Conservation (phyloP, 176 grass and related monocot genomes). For the Cymbopogon citratus region DNA sequence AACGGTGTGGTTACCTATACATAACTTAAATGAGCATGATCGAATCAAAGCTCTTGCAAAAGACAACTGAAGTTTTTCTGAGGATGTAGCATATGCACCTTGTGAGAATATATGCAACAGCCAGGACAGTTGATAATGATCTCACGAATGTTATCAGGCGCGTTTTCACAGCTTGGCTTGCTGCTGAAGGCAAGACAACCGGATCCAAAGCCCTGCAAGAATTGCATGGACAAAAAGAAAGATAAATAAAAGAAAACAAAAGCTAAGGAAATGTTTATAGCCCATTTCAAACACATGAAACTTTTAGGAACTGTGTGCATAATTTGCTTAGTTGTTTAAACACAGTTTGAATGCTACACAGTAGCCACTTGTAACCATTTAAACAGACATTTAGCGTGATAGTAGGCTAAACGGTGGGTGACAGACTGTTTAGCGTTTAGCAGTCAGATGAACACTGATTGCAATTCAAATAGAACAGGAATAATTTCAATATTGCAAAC, state of each 20-base stretch:
- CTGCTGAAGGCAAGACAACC: slow-evolving; percentile 60
- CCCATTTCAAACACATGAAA: neutral
- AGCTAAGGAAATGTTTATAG: neutral
- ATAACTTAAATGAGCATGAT: neutral
- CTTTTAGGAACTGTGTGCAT: neutral
- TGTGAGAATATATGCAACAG: slow-evolving; percentile 77
- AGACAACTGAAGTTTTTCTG: neutral
- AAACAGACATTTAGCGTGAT: neutral
- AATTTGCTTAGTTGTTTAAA: neutral
- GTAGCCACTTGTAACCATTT: neutral
- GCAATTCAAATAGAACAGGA: neutral
- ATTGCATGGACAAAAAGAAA: slow-evolving; percentile 2
- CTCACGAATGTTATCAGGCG: slow-evolving; percentile 80
- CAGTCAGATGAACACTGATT: neutral
- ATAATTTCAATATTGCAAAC: neutral
- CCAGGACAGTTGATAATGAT: slow-evolving; percentile 85
- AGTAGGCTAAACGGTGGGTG: neutral
- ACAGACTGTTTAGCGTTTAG: neutral
- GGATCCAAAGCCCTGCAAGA: slow-evolving; percentile 77
- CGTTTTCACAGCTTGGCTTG: slow-evolving; percentile 81
- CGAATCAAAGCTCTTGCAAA: slow-evolving; percentile 11
- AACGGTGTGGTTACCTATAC: neutral
- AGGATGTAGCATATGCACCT: slow-evolving; percentile 46
- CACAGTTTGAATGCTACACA: neutral
- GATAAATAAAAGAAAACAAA: slow-evolving; percentile 18